Percentiles rank a stretch among this genome's conserved stretches.
phyloP scores from a whole-genome alignment of 2,329 filamentous ascomycete genomes.

The Harringtonia lauricola region DNA sequence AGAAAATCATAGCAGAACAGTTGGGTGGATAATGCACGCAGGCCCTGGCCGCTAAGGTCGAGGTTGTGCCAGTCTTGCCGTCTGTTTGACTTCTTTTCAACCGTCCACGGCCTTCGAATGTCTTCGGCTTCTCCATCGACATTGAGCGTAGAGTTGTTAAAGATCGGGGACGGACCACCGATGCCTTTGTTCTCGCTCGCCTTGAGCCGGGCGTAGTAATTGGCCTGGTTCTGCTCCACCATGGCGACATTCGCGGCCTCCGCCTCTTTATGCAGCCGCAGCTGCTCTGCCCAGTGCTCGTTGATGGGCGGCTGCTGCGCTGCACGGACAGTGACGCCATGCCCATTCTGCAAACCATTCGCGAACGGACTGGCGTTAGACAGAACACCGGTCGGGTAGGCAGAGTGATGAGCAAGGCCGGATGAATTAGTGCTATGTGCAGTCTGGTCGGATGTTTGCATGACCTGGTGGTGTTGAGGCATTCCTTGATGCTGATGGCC shows the following conservation, averaged over 20 bases:
- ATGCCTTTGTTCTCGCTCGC: slow-evolving; percentile 60
- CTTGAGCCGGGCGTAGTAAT: slow-evolving; percentile 63
- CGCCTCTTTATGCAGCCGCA: slow-evolving; percentile 68
- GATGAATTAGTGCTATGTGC: slow-evolving; percentile 42
- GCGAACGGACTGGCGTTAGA: slow-evolving; percentile 53
- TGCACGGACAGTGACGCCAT: slow-evolving; percentile 5
- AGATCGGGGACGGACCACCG: slow-evolving; percentile 37
- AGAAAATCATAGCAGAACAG: slow-evolving; percentile 86
- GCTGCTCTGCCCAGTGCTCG: slow-evolving; percentile 80
- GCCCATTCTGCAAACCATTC: slow-evolving; percentile 45
- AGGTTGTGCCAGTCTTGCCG: slow-evolving; percentile 85
- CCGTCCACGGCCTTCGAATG: slow-evolving; percentile 44
- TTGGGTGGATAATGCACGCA: slow-evolving; percentile 67
- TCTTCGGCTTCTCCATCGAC: slow-evolving; percentile 45
- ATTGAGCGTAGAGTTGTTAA: slow-evolving; percentile 34
- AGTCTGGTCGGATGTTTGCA: slow-evolving; percentile 45
- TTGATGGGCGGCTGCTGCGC: slow-evolving; percentile 36
- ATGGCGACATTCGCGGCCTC: slow-evolving; percentile 63
- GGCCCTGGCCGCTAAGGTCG: slow-evolving; percentile 90
- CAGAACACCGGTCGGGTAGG: slow-evolving; percentile 51
- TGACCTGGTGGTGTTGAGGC: slow-evolving; percentile 49
- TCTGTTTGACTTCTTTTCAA: slow-evolving; percentile 55
- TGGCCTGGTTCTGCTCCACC: slow-evolving; percentile 52
- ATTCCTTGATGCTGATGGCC: slow-evolving; percentile 54
- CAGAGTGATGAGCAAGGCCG: slow-evolving; percentile 47